Percentiles rank a stretch among this genome's conserved stretches.
Evolutionary conservation across 2,329 filamentous ascomycete genomes (phyloP).

Genomic region (Fusarium robinianum): DNA sequence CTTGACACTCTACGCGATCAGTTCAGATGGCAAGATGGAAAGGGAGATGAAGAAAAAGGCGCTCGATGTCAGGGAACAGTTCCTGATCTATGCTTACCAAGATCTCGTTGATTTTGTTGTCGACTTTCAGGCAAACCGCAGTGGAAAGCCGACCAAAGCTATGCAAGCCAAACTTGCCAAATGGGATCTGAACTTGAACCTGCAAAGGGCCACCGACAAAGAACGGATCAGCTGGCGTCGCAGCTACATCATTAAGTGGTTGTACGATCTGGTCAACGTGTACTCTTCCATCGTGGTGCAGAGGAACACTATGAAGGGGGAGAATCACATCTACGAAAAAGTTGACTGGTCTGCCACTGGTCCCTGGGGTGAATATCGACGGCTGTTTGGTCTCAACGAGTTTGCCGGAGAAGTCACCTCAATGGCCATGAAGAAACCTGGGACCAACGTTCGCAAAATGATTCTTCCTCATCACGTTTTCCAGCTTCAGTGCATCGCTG

Average conservation of each 20-base stretch:
- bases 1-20: background rate
- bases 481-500: constrained; percentile 55
- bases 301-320: constrained; percentile 41
- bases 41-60: background rate
- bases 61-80: constrained; percentile 49
- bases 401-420: constrained; percentile 50
- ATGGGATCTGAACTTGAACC: constrained; percentile 50
- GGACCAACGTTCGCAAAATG: constrained; percentile 42
- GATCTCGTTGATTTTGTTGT: constrained; percentile 50
- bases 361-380: constrained; percentile 36
- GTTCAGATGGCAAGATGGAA: background rate
- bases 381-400: constrained; percentile 50
- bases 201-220: constrained; percentile 43
- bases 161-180: constrained; percentile 45
- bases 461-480: constrained; percentile 55
- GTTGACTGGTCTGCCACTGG: constrained; percentile 50
- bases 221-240: constrained; percentile 52
- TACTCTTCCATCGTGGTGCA: constrained; percentile 48
- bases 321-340: constrained; percentile 40
- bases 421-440: constrained; percentile 52
- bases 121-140: constrained; percentile 51
- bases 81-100: constrained; percentile 48
- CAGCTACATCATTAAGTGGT: constrained; percentile 55
- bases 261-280: constrained; percentile 56
- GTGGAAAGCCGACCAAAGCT: constrained; percentile 51